Percentiles rank a stretch among this genome's conserved stretches.
Evolutionary conservation across 192 early-diverging fungal species (phyloP).

Genomic region (Gonapodya prolifera): DNA sequence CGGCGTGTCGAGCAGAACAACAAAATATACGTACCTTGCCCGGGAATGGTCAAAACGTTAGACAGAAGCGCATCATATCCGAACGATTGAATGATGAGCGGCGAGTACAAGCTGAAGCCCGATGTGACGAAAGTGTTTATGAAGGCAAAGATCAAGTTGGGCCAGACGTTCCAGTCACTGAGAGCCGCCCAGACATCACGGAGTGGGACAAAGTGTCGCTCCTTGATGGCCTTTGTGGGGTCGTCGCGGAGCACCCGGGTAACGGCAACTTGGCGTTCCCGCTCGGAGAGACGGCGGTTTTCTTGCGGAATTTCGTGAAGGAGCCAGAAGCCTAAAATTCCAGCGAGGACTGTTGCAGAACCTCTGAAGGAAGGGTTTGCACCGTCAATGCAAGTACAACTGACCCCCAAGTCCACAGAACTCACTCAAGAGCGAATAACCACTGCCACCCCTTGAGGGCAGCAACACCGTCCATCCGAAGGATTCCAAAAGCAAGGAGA

Average conservation of each 20-base stretch:
- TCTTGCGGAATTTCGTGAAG: neutral
- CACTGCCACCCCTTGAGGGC: conserved; percentile 52
- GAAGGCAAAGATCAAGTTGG: conserved; percentile 24
- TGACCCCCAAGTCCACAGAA: conserved; percentile 22
- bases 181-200: conserved; percentile 22
- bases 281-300: conserved; percentile 30
- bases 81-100: conserved; percentile 11
- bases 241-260: conserved; percentile 48
- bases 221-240: conserved; percentile 28
- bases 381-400: conserved; percentile 3
- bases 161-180: conserved; percentile 20
- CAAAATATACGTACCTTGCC: neutral
- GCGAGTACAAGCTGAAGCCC: conserved; percentile 4
- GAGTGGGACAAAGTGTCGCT: conserved; percentile 20
- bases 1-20: neutral
- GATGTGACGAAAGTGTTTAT: conserved; percentile 15
- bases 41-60: conserved; percentile 14
- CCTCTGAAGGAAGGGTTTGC: neutral
- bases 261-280: conserved; percentile 37
- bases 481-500: conserved; percentile 39
- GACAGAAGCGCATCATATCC: conserved; percentile 10
- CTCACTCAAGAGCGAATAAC: conserved; percentile 28
- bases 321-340: neutral
- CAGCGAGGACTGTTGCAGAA: neutral
- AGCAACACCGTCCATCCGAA: conserved; percentile 33